Conservation (phyloP, 371 early-diverging fungal genomes). For the Mucor lusitanicus region DNA sequence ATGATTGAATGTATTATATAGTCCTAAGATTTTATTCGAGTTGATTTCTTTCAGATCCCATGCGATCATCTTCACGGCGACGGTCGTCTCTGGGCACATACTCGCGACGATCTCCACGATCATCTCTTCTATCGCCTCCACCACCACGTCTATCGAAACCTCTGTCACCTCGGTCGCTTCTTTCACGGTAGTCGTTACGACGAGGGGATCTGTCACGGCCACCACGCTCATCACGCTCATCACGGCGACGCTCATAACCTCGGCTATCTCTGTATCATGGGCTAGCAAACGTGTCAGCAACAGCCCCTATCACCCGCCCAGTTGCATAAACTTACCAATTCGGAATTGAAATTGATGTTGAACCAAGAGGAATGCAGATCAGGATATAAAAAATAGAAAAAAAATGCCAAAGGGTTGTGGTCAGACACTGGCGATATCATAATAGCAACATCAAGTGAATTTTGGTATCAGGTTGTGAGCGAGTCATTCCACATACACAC, state of each 20-base stretch:
- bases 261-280: background rate
- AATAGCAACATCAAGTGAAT: slow-evolving; percentile 6
- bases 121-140: background rate
- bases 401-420: slow-evolving; percentile 12
- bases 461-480: slow-evolving; percentile 1
- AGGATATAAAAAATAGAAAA: slow-evolving; percentile 5
- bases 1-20: background rate
- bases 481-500: slow-evolving; percentile 11
- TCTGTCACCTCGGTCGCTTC: too few species aligned
- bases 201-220: background rate
- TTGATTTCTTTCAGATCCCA: background rate
- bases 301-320: background rate
- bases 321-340: background rate
- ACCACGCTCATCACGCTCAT: background rate
- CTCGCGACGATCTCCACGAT: background rate
- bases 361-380: background rate
- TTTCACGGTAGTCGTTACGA: too few species aligned
- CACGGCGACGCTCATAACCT: slow-evolving; percentile 15
- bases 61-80: background rate
- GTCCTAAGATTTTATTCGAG: background rate
- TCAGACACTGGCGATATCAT: slow-evolving; percentile 7
- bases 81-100: background rate
- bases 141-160: too few species aligned
- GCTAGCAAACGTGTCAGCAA: background rate
- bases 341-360: background rate